Base-by-base conservation (phyloP, 192 early-diverging fungal species). In the Coemansia sp. region DNA sequence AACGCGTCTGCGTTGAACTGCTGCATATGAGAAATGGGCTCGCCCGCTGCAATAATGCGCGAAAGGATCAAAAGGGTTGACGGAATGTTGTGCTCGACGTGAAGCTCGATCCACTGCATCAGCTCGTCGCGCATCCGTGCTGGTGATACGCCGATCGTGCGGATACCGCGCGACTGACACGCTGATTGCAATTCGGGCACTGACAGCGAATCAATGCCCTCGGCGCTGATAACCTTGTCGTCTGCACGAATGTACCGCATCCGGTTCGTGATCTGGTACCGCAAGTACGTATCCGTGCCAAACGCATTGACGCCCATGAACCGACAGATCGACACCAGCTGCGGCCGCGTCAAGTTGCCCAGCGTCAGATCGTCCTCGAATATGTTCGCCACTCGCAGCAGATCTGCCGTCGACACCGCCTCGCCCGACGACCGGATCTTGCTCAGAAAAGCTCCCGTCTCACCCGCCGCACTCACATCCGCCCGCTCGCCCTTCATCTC, bases 271-370 rank as follows among this genome's bases (percentile, higher is more conserved):
- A 98, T 93, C 76, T 93, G 93, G 82, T 93, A 91, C 60, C 93
- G 88, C 61, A 98, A 86, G 71, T 93, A 95, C 55, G 92, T 89
- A 81, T 98, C 96, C n/a, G 94, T 95, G 38, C 96, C 96, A 75
- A 97, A 98, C n/a, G 92, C 90, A 56, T 94, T 94, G 61, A 96
- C 85, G 62, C 89, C 89, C 94, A 98, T 94, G 84, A 93, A 98
- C 58, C 91, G 88, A 69, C 91, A 91, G 89, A 98, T 95, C 75
- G 88, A 90, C 35, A 95, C 93, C 19, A 98, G 87, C 80, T 98
- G 96, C 37, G 94, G 94, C 38, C 95, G 87, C 38, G 94, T 91
- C 75, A 98, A 72, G 64, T 93, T 94, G 75, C 92, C 93, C 64
- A 98, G 84, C 0, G 94, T 97, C 60, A 95, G 82, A 71, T 95